These are phyloP conservation scores for Microdochium trichocladiopsis DNA, from an alignment of 2,329 filamentous ascomycete species.

Conservation along the genomic window DNA sequence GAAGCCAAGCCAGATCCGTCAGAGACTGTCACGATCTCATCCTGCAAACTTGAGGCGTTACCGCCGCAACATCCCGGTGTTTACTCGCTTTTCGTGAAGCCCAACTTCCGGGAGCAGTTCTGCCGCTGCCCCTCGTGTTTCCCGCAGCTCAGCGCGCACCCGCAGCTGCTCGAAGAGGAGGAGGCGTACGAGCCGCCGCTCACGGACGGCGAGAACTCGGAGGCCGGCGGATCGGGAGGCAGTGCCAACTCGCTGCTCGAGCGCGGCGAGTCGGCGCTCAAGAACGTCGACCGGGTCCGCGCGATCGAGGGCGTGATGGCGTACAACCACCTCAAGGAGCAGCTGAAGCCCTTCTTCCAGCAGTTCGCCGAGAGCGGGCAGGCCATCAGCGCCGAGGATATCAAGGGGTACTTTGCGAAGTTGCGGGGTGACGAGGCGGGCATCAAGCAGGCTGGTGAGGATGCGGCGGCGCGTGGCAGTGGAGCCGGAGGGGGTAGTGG, in stretches of 20 bases:
- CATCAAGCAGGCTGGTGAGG: slow-evolving; percentile 55
- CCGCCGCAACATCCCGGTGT: slow-evolving; percentile 44
- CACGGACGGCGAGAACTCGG: slow-evolving; percentile 37
- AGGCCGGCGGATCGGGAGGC: neutral
- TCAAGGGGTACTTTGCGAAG: slow-evolving; percentile 94
- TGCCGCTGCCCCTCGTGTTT: slow-evolving; percentile 84
- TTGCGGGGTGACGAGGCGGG: slow-evolving; percentile 78
- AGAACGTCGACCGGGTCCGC: slow-evolving; percentile 83
- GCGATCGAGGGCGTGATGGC: slow-evolving; percentile 98
- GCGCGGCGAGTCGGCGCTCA: slow-evolving; percentile 85
- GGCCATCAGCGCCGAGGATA: slow-evolving; percentile 87
- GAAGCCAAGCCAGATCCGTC: slow-evolving; percentile 9
- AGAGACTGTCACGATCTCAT: slow-evolving; percentile 4
- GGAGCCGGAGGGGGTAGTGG: slow-evolving; percentile 20
- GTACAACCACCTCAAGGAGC: slow-evolving; percentile 93
- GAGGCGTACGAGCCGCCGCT: slow-evolving; percentile 89
- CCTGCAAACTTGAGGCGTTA: slow-evolving; percentile 57
- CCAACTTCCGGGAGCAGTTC: slow-evolving; percentile 71
- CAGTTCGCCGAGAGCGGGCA: slow-evolving; percentile 88
- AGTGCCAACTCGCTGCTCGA: slow-evolving; percentile 68
- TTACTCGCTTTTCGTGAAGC: slow-evolving; percentile 78
- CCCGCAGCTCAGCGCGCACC: slow-evolving; percentile 60
- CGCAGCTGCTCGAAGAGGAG: slow-evolving; percentile 87
- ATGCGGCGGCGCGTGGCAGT: slow-evolving; percentile 27
- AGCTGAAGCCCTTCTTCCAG: slow-evolving; percentile 89